These are phyloP conservation scores for Schwanniomyces sp. DNA, from an alignment of 805 yeast genomes.

Conservation along the genomic window DNA sequence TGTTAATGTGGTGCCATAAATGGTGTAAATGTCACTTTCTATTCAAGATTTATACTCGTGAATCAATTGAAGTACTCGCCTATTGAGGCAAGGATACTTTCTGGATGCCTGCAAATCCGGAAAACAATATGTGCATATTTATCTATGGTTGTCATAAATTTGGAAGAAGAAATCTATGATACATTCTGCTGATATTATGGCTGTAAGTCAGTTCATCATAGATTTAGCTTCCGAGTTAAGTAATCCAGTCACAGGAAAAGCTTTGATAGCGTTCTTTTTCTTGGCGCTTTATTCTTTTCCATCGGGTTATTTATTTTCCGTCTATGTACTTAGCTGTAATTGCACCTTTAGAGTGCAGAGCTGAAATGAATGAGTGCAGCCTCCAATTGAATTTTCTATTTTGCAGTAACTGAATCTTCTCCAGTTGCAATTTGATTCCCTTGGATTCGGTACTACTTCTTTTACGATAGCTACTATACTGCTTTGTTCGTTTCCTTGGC, in stretches of 20 bases:
- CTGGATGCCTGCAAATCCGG: conserved; percentile 39
- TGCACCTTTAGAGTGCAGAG: conserved; percentile 12
- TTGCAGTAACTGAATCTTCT: conserved; percentile 18
- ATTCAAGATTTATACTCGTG: conserved; percentile 33
- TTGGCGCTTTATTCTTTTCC: conserved; percentile 5
- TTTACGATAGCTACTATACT: conserved; percentile 1
- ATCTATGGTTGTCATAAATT: background rate
- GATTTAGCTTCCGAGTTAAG: conserved; percentile 2
- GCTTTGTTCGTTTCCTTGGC: conserved; percentile 5
- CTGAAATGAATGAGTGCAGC: conserved; percentile 12
- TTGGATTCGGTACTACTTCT: too few species aligned
- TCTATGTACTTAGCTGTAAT: conserved; percentile 10
- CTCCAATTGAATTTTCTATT: conserved; percentile 12
- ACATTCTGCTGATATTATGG: background rate
- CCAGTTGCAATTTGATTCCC: background rate
- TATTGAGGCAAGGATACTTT: conserved; percentile 23
- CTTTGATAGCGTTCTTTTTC: conserved; percentile 5
- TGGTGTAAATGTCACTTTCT: conserved; percentile 41
- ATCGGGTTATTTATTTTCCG: conserved; percentile 3
- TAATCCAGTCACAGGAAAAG: background rate
- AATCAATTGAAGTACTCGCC: conserved; percentile 32
- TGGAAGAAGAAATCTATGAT: conserved; percentile 6
- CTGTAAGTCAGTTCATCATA: conserved; percentile 3
- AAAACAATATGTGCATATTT: conserved; percentile 27
- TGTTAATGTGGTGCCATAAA: conserved; percentile 16